phyloP scores from a whole-genome alignment of 2,329 filamentous ascomycete genomes.

The Pezicula rhizophila region DNA sequence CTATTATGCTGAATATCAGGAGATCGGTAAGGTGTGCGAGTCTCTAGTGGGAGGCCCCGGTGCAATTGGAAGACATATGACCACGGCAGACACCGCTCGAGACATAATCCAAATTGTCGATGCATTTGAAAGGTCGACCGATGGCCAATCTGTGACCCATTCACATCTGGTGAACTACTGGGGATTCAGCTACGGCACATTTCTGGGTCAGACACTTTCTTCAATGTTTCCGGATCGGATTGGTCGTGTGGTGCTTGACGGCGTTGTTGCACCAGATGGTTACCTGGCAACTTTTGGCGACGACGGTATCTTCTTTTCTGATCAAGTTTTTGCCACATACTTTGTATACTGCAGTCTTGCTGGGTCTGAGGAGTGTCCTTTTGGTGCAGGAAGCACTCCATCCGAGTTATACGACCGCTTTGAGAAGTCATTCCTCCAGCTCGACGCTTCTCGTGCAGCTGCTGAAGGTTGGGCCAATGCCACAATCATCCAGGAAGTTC shows the following conservation, averaged over 20 bases:
- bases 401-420: conserved; percentile 17
- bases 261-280: conserved; percentile 16
- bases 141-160: not conserved
- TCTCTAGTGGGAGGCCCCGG: conserved; percentile 35
- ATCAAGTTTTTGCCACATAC: conserved; percentile 18
- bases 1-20: conserved; percentile 38
- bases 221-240: conserved; percentile 36
- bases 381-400: conserved; percentile 15
- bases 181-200: conserved; percentile 43
- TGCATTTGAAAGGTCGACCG: conserved; percentile 17
- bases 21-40: conserved; percentile 38
- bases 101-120: conserved; percentile 29
- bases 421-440: conserved; percentile 9
- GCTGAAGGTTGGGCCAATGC: conserved; percentile 13
- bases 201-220: conserved; percentile 37
- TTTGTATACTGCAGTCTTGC: conserved; percentile 22
- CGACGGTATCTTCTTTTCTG: conserved; percentile 23
- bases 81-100: conserved; percentile 22
- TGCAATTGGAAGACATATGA: conserved; percentile 30
- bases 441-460: conserved; percentile 9
- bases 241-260: conserved; percentile 31
- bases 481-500: conserved; percentile 4
- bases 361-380: conserved; percentile 26
- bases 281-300: conserved; percentile 28
- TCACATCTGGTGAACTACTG: conserved; percentile 36